Evolutionary conservation across 148 eudicot genomes (phyloP), one percentile per base, ranked within the genome.

Genomic region (Fallopia convolvulus): DNA sequence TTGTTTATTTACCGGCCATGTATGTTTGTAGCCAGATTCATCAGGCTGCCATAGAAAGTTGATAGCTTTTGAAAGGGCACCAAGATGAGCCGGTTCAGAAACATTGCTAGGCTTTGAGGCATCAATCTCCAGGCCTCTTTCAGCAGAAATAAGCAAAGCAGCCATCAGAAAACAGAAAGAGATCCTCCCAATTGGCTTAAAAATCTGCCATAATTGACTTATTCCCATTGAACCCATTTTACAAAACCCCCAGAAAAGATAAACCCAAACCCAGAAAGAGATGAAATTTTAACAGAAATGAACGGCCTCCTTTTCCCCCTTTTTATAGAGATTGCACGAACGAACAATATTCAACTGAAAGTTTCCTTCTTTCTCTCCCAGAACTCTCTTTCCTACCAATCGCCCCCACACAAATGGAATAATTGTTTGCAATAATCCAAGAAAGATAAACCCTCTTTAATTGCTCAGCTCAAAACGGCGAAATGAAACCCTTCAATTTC

Each of bases 1-100:
- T 72, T 11, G 13, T 72, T 87, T 84, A 17, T 14, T 68, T 84
- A 94, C 99, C 84, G 99, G 99, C 99, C 99, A 94, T 84, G 88
- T 91, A 88, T 86, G 97, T 5, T 87, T 88, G 83, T 92, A 92
- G 1, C 89, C 91, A 14, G 89, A 88, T 79, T 75, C 77, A 82
- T 85, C 78, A 23, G 85, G 52, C 47, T 86, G 82, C 96, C 96
- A 94, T 2, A 89, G 58, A 74, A 90, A 90, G 83, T 87, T 84
- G 56, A 78, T 21, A 53, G 81, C 46, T 68, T 21, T 47, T 75
- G 50, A 32, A 55, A 50, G 36, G 75, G 21, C 47, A 36, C 72
- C 72, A 68, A 73, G 74, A 77, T 79, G 58, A 47, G 72, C 77
- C 49, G 70, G 42, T 39, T 8, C 53, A 17, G 32, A 23, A 26